phyloP scores from a whole-genome alignment of 2,329 filamentous ascomycete genomes.

The Apiospora aurea region DNA sequence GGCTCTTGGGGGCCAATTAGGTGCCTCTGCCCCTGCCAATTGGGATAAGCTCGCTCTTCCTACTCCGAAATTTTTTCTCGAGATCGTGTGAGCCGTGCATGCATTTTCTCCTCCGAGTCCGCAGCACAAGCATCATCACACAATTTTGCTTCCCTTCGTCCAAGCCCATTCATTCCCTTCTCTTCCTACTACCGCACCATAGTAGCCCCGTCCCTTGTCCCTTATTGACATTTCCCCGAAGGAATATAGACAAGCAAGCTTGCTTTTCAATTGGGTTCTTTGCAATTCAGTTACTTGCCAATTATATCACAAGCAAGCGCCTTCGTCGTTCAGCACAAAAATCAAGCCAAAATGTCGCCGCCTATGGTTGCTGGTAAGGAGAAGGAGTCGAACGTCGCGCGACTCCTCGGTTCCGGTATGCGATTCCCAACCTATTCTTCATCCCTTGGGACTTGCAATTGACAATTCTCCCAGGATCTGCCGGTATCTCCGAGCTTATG shows the following conservation, averaged over 20 bases:
- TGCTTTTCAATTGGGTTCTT: slow-evolving; percentile 3
- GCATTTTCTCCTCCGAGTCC: slow-evolving; percentile 14
- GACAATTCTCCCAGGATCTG: slow-evolving; percentile 59
- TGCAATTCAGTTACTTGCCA: background rate
- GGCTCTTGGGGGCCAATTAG: slow-evolving; percentile 8
- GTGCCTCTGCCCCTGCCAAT: slow-evolving; percentile 6
- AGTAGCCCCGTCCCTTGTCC: background rate
- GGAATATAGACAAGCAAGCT: background rate
- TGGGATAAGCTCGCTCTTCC: slow-evolving; percentile 2
- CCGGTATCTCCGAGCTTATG: slow-evolving; percentile 67
- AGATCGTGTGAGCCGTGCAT: background rate
- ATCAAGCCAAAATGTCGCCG: slow-evolving; percentile 63
- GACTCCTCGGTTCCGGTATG: slow-evolving; percentile 89
- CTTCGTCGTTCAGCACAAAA: slow-evolving; percentile 1
- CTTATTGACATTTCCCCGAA: background rate
- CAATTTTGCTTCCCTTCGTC: background rate
- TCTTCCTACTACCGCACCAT: background rate
- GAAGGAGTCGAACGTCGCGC: slow-evolving; percentile 88
- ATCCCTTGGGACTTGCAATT: background rate
- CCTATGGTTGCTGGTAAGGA: slow-evolving; percentile 60
- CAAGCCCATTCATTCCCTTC: slow-evolving; percentile 7
- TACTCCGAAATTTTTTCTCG: slow-evolving; percentile 21
- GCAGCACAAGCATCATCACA: slow-evolving; percentile 14
- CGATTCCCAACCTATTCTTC: background rate
- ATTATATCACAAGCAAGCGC: slow-evolving; percentile 12